A percentile compares a stretch with the other conserved stretches of the same genome.
Evolutionary conservation across 768 basidiomycete species (phyloP).

Genomic region (Lactarius vividus): DNA sequence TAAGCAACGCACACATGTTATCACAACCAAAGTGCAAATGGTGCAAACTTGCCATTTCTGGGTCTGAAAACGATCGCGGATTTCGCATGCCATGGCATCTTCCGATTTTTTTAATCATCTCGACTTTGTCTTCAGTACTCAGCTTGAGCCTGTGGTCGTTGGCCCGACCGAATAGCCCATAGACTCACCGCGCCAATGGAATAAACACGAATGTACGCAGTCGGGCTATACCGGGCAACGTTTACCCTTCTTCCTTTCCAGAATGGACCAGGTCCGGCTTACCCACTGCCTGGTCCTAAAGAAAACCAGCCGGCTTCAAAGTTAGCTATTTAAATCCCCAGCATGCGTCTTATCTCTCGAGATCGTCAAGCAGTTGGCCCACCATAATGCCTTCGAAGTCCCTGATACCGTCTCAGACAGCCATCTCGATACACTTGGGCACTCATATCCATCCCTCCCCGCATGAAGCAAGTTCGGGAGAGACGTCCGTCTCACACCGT

Average conservation of each 20-base stretch:
- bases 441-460: background rate
- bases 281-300: background rate
- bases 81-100: too few species aligned
- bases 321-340: background rate
- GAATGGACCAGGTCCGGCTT: background rate
- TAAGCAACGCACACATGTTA: too few species aligned
- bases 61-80: too few species aligned
- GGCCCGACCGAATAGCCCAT: background rate
- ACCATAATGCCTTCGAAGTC: slow-evolving; percentile 13
- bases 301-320: background rate
- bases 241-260: background rate
- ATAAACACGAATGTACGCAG: background rate
- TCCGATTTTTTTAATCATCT: too few species aligned
- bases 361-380: background rate
- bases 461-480: background rate
- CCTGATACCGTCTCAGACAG: slow-evolving; percentile 8
- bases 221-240: background rate
- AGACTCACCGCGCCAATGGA: background rate
- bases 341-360: background rate
- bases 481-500: background rate
- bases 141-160: background rate
- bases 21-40: too few species aligned
- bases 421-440: background rate
- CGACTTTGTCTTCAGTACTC: background rate
- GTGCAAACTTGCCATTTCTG: too few species aligned